Base-by-base conservation (phyloP, 495 filamentous ascomycete species). In the Lepraria neglecta region DNA sequence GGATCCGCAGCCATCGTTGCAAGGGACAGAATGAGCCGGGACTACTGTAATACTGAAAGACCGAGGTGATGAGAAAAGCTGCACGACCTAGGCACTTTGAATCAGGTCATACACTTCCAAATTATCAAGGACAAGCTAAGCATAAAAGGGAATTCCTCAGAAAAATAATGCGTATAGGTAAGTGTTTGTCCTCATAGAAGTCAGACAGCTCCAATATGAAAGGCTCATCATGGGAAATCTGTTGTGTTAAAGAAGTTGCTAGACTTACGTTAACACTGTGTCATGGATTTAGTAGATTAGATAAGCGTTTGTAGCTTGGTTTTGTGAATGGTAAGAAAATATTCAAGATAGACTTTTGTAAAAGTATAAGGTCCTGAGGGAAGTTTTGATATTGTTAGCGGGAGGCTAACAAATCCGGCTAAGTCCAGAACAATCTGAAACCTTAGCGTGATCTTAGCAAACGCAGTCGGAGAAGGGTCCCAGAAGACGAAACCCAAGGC, bases 191-290 rank as follows among this genome's bases (percentile, higher is more conserved):
- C 64, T 69, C 75, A 77, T 75, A 73, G 73, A 72, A 74, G 82
- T 92, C 87, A 85, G 92, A 97, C 90, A 97, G 92, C 92, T 97
- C 92, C 92, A 97, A 96, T 95, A 95, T 79, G 70, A 72, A 70
- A 68, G 68, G 69, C 62, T 87, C 84, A 87, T 88, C 85, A 87
- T 76, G 33, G 40, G n/a, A 31, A 12, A 30, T 42, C 1, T 33
- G n/a, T 1, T 28, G 58, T 44, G 5, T 33, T 21, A 21, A 9
- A 44, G 28, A 28, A 17, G 47, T 15, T 43, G 27, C 47, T 10
- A 24, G 15, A 51, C 58, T 53, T 38, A 60, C 58, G 3, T 43
- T 4, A 15, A 31, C 6, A 1, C 6, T 31, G 28, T 54, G 7
- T 6, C 9, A 0, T 38, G 17, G 9, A 38, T 38, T 0, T 1